Conservation (phyloP, 2,329 filamentous ascomycete genomes). For the Fusarium algeriense region DNA sequence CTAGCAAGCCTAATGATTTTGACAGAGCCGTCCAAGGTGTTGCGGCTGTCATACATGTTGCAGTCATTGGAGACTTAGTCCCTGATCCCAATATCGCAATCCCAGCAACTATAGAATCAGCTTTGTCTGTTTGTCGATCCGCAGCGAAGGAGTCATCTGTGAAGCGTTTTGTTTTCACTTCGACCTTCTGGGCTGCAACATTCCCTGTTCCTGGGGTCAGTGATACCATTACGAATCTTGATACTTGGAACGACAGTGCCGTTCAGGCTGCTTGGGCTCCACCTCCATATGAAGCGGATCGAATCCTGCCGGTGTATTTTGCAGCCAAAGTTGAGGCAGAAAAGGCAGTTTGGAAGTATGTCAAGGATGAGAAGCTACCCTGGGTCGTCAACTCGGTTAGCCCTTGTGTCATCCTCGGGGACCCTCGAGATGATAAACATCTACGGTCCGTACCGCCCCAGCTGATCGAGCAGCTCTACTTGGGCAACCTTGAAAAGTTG, state of each 20-base stretch:
- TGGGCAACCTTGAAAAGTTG: conserved; percentile 16
- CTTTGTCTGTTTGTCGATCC: conserved; percentile 26
- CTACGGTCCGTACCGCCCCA: conserved; percentile 36
- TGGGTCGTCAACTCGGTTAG: conserved; percentile 40
- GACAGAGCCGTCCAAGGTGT: conserved; percentile 30
- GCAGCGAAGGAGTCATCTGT: conserved; percentile 25
- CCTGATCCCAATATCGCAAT: conserved; percentile 35
- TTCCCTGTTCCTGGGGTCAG: conserved; percentile 6
- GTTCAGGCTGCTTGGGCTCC: conserved; percentile 29
- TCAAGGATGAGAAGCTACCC: conserved; percentile 15
- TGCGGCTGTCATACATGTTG: conserved; percentile 34
- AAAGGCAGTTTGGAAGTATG: conserved; percentile 36
- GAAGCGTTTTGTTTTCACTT: conserved; percentile 36
- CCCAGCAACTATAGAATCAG: conserved; percentile 21
- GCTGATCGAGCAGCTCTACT: conserved; percentile 30
- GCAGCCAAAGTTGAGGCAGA: conserved; percentile 31
- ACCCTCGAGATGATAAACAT: conserved; percentile 23
- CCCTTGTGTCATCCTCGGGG: conserved; percentile 34
- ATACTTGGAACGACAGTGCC: conserved; percentile 34
- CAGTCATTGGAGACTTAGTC: conserved; percentile 20
- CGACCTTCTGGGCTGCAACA: conserved; percentile 33
- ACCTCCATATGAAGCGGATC: conserved; percentile 17
- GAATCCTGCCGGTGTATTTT: conserved; percentile 20
- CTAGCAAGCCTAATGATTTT: conserved; percentile 18
- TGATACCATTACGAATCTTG: conserved; percentile 23